phyloP scores from a whole-genome alignment of 495 filamentous ascomycete genomes.

The Penicillium cinerascens region DNA sequence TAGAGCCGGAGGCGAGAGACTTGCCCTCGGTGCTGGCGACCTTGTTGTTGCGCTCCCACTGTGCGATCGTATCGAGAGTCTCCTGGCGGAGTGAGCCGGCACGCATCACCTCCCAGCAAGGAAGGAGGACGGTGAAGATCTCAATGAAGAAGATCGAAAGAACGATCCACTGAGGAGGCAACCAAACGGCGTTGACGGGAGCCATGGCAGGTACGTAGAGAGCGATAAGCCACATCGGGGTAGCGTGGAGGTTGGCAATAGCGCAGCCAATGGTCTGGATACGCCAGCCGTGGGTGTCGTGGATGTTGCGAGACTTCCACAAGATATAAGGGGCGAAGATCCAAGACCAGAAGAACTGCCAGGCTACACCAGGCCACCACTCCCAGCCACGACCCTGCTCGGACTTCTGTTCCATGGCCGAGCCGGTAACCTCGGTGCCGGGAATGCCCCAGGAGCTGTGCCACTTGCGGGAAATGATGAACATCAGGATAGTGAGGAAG shows the following conservation, averaged over 20 bases:
- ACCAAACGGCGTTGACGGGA: constrained; percentile 49
- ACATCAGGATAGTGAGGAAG: constrained; percentile 58
- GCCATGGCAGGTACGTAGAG: constrained; percentile 56
- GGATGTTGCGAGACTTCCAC: constrained; percentile 49
- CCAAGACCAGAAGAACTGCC: constrained; percentile 63
- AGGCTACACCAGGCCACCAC: constrained; percentile 63
- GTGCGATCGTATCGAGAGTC: constrained; percentile 34
- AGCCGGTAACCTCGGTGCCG: constrained; percentile 37
- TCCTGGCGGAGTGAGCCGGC: constrained; percentile 43
- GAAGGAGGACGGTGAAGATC: constrained; percentile 51
- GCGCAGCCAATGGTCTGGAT: constrained; percentile 59
- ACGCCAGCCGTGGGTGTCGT: constrained; percentile 67
- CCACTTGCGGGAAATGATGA: constrained; percentile 62
- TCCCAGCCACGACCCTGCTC: constrained; percentile 56
- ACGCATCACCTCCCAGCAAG: constrained; percentile 53
- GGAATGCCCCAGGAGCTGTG: constrained; percentile 56
- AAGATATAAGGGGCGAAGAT: constrained; percentile 49
- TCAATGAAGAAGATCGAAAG: constrained; percentile 53
- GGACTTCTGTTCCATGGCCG: constrained; percentile 35
- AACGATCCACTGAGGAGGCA: constrained; percentile 56
- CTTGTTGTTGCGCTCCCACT: constrained; percentile 33
- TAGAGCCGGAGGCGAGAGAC: constrained; percentile 28
- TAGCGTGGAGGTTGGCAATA: constrained; percentile 57
- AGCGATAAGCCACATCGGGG: constrained; percentile 62
- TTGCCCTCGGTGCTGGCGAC: constrained; percentile 19